phyloP scores from a whole-genome alignment of 2,329 filamentous ascomycete genomes.

The Monosporascus sp. region DNA sequence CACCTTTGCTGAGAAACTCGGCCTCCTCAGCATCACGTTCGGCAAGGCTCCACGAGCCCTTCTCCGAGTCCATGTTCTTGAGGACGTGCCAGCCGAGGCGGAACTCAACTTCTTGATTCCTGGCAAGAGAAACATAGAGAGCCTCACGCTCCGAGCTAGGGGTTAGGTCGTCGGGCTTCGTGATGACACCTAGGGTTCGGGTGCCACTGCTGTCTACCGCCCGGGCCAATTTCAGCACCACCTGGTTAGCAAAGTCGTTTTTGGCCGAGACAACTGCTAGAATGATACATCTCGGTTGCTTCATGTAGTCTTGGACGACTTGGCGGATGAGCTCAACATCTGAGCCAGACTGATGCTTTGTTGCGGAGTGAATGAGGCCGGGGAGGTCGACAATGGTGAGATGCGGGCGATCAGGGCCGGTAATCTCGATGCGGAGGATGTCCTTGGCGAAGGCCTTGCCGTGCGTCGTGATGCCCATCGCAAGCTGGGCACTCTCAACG shows the following conservation, averaged over 20 bases:
- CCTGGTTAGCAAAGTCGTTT: conserved; percentile 53
- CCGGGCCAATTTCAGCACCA: conserved; percentile 46
- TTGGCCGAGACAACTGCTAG: conserved; percentile 53
- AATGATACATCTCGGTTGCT: conserved; percentile 50
- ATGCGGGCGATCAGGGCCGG: conserved; percentile 37
- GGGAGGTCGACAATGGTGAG: conserved; percentile 53
- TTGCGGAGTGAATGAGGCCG: conserved; percentile 21
- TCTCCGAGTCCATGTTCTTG: conserved; percentile 37
- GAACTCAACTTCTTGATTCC: conserved; percentile 41
- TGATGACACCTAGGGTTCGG: conserved; percentile 46
- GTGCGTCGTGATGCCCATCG: conserved; percentile 40
- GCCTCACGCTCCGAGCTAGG: conserved; percentile 34
- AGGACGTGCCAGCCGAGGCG: conserved; percentile 49
- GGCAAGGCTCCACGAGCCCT: conserved; percentile 19
- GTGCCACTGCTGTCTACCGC: conserved; percentile 23
- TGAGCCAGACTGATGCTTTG: conserved; percentile 1
- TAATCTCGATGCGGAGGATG: conserved; percentile 37
- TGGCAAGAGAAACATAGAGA: conserved; percentile 33
- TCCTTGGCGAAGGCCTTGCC: conserved; percentile 34
- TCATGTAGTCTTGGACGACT: conserved; percentile 52
- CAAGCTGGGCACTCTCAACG: conserved; percentile 28
- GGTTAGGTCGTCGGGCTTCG: conserved; percentile 38
- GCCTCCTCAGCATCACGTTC: conserved; percentile 35
- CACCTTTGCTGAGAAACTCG: conserved; percentile 36
- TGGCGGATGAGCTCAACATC: conserved; percentile 40